Base-by-base conservation (phyloP, 2,329 filamentous ascomycete genomes). In the Colletotrichum destructivum region DNA sequence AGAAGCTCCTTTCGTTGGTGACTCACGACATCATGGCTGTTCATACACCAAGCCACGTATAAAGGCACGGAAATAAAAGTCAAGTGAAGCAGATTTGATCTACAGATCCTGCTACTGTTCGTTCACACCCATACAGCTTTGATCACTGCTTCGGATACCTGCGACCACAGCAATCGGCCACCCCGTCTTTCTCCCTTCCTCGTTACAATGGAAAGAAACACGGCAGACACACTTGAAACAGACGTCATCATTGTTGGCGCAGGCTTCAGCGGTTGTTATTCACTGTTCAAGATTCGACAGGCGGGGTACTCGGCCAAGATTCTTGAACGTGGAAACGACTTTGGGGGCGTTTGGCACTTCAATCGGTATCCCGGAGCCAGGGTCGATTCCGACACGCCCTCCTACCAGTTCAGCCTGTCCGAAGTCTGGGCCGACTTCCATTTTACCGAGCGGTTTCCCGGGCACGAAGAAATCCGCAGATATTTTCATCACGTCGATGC, bases 401-500 rank as follows among this genome's bases (percentile, higher is more conserved):
- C 78, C 9, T 84, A 83, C 78, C 78, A 83, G 62, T 78, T 83
- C 64, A 78, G 75, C 8, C 59, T 80, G 18, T 77, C 77, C 0
- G 81, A 84, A 31, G 78, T 85, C 2, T 86, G 79, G 76, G 78
- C 82, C n/a, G 80, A 81, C 47, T 89, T 83, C 81, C 80, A 78
- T 18, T 88, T 84, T 80, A 77, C 77, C 5, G 77, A 82, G 71
- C 75, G 78, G 31, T 86, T 81, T 62, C 82, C 84, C 2, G 76
- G 67, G 23, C 78, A 80, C 63, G 74, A 77, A 6, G 83, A 88
- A 66, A 73, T 88, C 1, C 79, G 80, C 7, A 73, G 60, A 4
- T 88, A 88, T 75, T 87, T 88, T 62, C 75, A 80, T 15, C 83
- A 86, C 66, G 81, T 87, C 4, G 85, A 83, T 51, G 78, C 83